Evolutionary conservation across 1,139 yeast species (phyloP), one percentile per base, ranked within the genome.

Genomic region (Debaryomycetaceae sp.): DNA sequence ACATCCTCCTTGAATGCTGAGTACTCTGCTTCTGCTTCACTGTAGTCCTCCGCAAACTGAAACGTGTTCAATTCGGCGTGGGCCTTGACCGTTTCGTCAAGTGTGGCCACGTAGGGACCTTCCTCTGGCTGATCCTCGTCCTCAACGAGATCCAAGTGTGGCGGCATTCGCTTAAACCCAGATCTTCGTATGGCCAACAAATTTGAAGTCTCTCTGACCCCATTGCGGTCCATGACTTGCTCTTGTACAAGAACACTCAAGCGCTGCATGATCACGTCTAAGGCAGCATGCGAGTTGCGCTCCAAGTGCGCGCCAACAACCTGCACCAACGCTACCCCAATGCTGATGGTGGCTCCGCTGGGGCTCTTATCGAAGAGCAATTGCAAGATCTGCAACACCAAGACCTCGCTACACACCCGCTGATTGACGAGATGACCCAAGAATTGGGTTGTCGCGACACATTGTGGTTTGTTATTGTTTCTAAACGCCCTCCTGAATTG

Each of bases 371-470:
- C 60, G 31, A 85, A 53, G 19, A 86, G 53, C 15, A 82, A 42
- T 38, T 79, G 77, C 23, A 84, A 42, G 1, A 85, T 61, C 49
- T 88, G 88, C 18, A 85, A 59, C 0, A 76, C 56, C 4, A 84
- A 45, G 22, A 82, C 65, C 36, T 79, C 89, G 44, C 76, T 78
- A 10, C 78, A 60, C 2, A 86, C 83, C 32, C 67, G 71, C 40
- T 76, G 83, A 43, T 80, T 81, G 29, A 76, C 71, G 37, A 88
- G 56, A 31, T 79, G 80, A 2, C 82, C 75, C 12, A 88, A 35
- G 39, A 88, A 76, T 3, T 56, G 43, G 2, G 68, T 51, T 10
- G 75, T 55, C 9, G 70, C 54, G 12, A 58, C 48, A 34, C 79
- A 74, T 3, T 50, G 47, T 0, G 48, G 41, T 36, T 65, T 67